A percentile compares a stretch with the other conserved stretches of the same genome.
Evolutionary conservation across 371 early-diverging fungal genomes (phyloP).

Genomic region (Mucor piriformis): DNA sequence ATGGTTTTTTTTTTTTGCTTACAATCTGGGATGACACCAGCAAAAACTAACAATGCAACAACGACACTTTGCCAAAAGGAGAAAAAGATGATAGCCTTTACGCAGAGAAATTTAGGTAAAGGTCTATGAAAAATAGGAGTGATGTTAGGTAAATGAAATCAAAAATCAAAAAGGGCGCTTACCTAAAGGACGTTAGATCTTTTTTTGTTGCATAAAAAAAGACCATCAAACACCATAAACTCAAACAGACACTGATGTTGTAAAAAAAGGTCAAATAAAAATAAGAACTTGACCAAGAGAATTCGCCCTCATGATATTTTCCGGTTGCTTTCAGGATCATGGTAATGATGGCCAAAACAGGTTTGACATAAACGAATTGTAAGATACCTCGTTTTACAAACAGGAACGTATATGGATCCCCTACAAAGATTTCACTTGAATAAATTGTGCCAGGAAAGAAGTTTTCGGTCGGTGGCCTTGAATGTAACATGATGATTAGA

Average conservation of each 20-base stretch:
- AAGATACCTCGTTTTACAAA: conserved; percentile 91
- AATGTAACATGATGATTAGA: conserved; percentile 76
- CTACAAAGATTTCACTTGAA: conserved; percentile 82
- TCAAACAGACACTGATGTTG: conserved; percentile 83
- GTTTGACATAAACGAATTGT: conserved; percentile 93
- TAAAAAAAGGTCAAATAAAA: conserved; percentile 84
- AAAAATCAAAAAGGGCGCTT: conserved; percentile 7
- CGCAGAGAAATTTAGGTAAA: conserved; percentile 91
- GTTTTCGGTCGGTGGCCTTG: conserved; percentile 77
- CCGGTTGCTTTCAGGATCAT: conserved; percentile 79
- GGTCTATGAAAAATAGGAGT: conserved; percentile 56
- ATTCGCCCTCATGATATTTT: conserved; percentile 81
- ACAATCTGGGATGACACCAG: conserved; percentile 74
- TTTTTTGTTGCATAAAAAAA: conserved; percentile 86
- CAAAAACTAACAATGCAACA: conserved; percentile 79
- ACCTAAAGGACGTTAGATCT: conserved; percentile 82
- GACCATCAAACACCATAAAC: conserved; percentile 86
- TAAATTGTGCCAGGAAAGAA: conserved; percentile 83
- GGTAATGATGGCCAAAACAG: conserved; percentile 76
- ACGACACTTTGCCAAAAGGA: conserved; percentile 96
- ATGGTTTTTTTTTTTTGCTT: conserved; percentile 1
- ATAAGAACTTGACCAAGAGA: conserved; percentile 73
- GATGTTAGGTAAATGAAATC: not conserved
- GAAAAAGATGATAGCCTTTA: conserved; percentile 94
- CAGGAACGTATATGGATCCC: conserved; percentile 87